Evolutionary conservation across 495 filamentous ascomycete species (phyloP), one percentile per base, ranked within the genome.

Genomic region (Penicillium goetzii): DNA sequence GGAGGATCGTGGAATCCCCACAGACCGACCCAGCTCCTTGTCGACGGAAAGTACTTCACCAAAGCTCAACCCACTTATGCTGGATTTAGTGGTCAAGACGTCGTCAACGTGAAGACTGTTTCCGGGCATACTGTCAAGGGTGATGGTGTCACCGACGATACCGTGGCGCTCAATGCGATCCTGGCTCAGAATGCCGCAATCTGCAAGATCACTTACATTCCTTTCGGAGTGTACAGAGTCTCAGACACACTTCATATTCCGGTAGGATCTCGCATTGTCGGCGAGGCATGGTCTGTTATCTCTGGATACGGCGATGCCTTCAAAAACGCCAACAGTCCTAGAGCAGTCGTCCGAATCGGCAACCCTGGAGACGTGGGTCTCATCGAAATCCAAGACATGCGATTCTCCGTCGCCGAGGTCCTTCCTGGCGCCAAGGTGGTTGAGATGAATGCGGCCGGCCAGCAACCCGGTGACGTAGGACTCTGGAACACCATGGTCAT

Each of bases 341-440:
- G 69, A n/a, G 76, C 86, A 0, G 79, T 90, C n/a, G 79, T 91
- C 4, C 66, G 79, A 47, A 73, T 91, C 25, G 88, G 88, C 21
- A 80, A 80, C 26, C 67, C 74, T 0, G 85, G 84, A 7, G 82
- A 89, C 25, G 78, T 84, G 0, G 88, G 88, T 15, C 61, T 74
- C 0, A 84, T 82, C 3, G 83, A 89, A 57, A 84, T 89, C 68
- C 78, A 81, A 38, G 85, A 90, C 45, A 81, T 87, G 66, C 67
- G 81, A 3, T 79, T 88, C 61, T 80, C 84, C 14, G 81, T 82
- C 14, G 77, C 73, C 2, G 83, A 83, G 38, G 66, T 81, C 8
- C 76, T 84, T 0, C 81, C 82, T 0, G 86, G 86, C 0, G 75
- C 76, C 11, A 83, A 80, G 43, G 40, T 85, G 14, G 58, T 87